Conservation (phyloP, 345 rosid species). For the Erodium maritimum region DNA sequence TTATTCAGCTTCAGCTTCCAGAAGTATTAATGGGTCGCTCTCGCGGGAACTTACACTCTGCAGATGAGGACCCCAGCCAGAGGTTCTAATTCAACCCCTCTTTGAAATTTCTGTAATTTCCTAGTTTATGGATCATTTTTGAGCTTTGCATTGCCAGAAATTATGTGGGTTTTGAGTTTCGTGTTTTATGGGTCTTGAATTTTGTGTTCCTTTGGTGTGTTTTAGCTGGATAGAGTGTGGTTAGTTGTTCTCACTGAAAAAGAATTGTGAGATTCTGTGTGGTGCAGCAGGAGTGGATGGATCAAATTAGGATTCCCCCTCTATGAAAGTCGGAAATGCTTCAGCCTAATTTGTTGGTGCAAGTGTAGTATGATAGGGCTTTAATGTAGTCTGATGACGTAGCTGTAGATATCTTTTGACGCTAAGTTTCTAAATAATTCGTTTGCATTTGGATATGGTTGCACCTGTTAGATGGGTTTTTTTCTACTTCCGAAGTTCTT, state of each 20-base stretch:
- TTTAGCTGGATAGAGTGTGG: neutral
- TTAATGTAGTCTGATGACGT: no score
- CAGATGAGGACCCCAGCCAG: slow-evolving; percentile 87
- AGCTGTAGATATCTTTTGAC: no score
- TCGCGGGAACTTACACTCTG: slow-evolving; percentile 77
- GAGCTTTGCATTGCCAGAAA: neutral
- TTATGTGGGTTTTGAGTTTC: slow-evolving; percentile 1
- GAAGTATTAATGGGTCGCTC: slow-evolving; percentile 72
- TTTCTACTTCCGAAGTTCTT: neutral
- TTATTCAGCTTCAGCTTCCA: slow-evolving; percentile 10
- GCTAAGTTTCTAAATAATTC: neutral
- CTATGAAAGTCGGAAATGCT: no score
- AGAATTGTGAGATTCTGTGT: no score
- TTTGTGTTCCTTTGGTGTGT: neutral
- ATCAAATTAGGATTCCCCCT: no score
- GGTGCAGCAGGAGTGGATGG: no score
- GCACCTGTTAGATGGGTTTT: neutral
- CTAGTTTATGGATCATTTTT: neutral
- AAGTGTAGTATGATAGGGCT: no score
- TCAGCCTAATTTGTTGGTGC: no score
- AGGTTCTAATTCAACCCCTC: slow-evolving; percentile 30
- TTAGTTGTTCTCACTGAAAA: no score
- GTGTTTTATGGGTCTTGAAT: neutral
- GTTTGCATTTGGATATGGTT: neutral
- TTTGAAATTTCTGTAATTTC: slow-evolving; percentile 1